Evolutionary conservation across 192 early-diverging fungal genomes (phyloP).

Genomic region (Podila clonocystis): DNA sequence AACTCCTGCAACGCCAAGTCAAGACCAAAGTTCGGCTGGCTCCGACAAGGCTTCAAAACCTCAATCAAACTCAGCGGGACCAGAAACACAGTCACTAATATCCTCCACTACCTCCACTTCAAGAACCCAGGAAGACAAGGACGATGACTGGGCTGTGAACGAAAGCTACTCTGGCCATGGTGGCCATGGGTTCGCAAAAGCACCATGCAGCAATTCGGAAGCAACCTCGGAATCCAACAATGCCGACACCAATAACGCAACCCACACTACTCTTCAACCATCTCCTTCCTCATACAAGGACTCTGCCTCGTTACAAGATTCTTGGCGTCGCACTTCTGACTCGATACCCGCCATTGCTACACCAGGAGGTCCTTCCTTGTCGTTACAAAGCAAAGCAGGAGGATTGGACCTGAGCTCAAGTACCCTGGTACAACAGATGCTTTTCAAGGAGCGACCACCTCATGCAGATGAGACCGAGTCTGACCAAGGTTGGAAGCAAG

Average conservation of each 20-base stretch:
- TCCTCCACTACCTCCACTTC: not conserved
- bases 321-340: constrained; percentile 45
- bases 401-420: constrained; percentile 49
- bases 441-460: constrained; percentile 37
- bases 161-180: constrained; percentile 39
- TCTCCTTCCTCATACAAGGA: constrained; percentile 17
- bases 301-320: constrained; percentile 19
- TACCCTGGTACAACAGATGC: constrained; percentile 48
- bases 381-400: constrained; percentile 20
- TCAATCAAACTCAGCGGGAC: constrained; percentile 31
- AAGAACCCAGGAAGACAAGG: constrained; percentile 23
- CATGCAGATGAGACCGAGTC: constrained; percentile 11
- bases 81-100: constrained; percentile 36
- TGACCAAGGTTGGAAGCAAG: constrained; percentile 1
- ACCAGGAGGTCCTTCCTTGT: not conserved
- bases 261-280: not conserved
- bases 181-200: not conserved
- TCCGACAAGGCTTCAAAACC: not conserved
- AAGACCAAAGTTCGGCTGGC: constrained; percentile 4
- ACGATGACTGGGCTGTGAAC: constrained; percentile 47
- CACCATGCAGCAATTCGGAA: not conserved
- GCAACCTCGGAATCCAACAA: not conserved
- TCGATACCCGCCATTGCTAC: constrained; percentile 3
- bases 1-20: constrained; percentile 1
- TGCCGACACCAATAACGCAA: not conserved